Base-by-base conservation (phyloP, 2,329 filamentous ascomycete genomes). In the Fusarium nelsonii region DNA sequence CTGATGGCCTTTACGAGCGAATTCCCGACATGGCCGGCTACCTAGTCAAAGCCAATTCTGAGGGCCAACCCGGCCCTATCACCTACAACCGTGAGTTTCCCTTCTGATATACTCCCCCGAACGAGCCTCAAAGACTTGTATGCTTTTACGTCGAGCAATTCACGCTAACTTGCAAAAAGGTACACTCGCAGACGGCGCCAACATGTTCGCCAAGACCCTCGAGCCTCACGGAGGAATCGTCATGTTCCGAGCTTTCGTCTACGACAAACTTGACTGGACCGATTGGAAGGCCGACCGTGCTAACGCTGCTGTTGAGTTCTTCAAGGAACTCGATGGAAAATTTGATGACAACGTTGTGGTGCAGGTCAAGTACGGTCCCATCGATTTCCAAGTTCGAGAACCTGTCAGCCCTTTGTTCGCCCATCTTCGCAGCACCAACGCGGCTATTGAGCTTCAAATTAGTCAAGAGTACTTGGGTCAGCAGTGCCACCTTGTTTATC, bases 341-440 rank as follows among this genome's bases (percentile, higher is more conserved):
- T 92, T 92, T 58, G 87, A 90, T 23, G 87, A 90, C 45, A 92
- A 92, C 46, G 90, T 92, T 0, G 83, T 92, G 0, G 83, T 92
- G 4, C 90, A 93, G 74, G 89, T 92, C 77, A 93, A 92, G 77
- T 91, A 90, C 65, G 90, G 91, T 0, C 90, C 90, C 0, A 92
- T 92, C 62, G 90, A 92, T 73, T 92, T 92, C 76, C 90, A 92
- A 72, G 88, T 92, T 12, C 85, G 90, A 36, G 90, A 92, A 75
- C 87, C 90, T 2, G 78, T 84, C 2, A 91, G 87, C 6, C 90
- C 91, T 1, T 78, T 93, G 1, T 91, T 92, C 65, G 84, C 84
- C 1, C 79, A 84, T 51, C 73, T 87, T 15, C 72, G 63, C 8
- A 69, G 83, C 43, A 86, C 84, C 1, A 76, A 74, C 23, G 76